These are phyloP conservation scores for Arachis stenosperma DNA, from an alignment of 306 rosid species.

Conservation along the genomic window DNA sequence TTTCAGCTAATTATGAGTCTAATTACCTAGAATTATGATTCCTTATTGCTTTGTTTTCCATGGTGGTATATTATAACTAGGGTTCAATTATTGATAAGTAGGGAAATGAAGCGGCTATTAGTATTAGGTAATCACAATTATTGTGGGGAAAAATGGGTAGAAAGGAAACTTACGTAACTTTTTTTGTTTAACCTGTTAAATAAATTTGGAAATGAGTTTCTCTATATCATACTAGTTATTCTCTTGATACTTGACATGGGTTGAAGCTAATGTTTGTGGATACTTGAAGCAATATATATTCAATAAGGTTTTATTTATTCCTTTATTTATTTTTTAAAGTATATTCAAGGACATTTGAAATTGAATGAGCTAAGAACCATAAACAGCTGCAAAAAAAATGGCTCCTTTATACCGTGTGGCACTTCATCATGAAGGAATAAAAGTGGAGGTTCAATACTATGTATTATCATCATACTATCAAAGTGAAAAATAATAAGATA, in stretches of 20 bases:
- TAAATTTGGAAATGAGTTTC: background rate
- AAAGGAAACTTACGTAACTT: background rate
- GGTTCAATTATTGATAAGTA: background rate
- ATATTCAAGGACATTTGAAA: too few species aligned
- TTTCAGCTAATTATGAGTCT: slow-evolving; percentile 29
- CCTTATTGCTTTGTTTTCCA: slow-evolving; percentile 8
- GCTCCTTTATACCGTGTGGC: background rate
- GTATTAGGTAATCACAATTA: background rate
- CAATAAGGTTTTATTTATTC: too few species aligned
- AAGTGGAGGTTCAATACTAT: too few species aligned
- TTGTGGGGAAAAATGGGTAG: background rate
- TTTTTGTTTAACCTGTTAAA: background rate
- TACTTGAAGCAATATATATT: background rate
- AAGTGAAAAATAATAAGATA: too few species aligned
- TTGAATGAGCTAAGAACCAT: too few species aligned
- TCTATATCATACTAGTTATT: background rate
- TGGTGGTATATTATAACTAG: background rate
- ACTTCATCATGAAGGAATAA: background rate
- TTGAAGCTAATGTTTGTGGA: background rate
- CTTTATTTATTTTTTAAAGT: background rate
- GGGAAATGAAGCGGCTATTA: background rate
- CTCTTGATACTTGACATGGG: background rate
- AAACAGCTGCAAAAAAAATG: too few species aligned
- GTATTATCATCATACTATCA: too few species aligned
- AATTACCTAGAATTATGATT: slow-evolving; percentile 16